Conservation (phyloP, 2,329 filamentous ascomycete species). For the Fusarium sp. region DNA sequence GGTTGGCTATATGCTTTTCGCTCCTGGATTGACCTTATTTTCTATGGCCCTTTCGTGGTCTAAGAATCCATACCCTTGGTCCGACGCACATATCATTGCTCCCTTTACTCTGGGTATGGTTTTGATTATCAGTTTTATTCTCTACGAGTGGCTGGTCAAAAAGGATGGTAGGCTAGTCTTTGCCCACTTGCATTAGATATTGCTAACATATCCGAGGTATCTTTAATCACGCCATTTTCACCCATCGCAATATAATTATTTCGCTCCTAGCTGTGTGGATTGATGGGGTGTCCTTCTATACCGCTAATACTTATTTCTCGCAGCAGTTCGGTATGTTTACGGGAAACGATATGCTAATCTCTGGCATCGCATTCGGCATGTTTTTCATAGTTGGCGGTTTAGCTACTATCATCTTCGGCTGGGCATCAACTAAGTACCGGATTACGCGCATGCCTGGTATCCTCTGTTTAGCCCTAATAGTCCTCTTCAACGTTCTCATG, state of each 20-base stretch:
- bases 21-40: conserved; percentile 52
- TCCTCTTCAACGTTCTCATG: neutral
- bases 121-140: conserved; percentile 29
- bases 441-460: neutral
- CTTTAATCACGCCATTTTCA: neutral
- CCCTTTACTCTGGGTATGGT: neutral
- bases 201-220: neutral
- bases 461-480: neutral
- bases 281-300: neutral
- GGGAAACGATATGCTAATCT: neutral
- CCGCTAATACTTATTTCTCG: neutral
- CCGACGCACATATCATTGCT: conserved; percentile 46
- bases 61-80: conserved; percentile 55
- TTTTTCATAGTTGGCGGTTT: neutral
- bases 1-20: conserved; percentile 52
- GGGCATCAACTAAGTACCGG: neutral
- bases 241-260: neutral
- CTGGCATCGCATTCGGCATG: neutral
- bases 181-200: no score
- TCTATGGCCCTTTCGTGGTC: conserved; percentile 55
- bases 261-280: neutral
- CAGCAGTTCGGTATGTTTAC: neutral
- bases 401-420: neutral
- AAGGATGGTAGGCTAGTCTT: conserved; percentile 46
- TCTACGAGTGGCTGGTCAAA: conserved; percentile 52